Evolutionary conservation across 2,329 filamentous ascomycete genomes (phyloP).

Genomic region (Apiospora rasikravindrae): DNA sequence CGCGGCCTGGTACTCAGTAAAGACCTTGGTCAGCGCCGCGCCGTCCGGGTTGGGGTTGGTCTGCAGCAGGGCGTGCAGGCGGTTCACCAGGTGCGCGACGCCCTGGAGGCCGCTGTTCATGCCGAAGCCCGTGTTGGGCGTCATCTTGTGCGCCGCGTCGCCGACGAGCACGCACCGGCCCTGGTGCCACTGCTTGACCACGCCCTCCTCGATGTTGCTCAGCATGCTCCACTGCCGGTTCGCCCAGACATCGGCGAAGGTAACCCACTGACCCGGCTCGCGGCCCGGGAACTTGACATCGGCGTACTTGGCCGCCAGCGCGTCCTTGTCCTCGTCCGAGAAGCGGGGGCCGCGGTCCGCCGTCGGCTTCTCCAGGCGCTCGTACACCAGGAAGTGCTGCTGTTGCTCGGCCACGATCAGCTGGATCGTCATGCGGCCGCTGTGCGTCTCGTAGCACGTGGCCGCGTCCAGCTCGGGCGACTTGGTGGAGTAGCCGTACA

Average conservation of each 20-base stretch:
- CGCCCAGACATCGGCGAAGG: slow-evolving; percentile 35
- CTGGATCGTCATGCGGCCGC: slow-evolving; percentile 30
- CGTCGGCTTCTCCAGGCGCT: slow-evolving; percentile 27
- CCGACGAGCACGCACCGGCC: slow-evolving; percentile 41
- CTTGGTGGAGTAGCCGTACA: slow-evolving; percentile 28
- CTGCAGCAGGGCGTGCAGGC: slow-evolving; percentile 30
- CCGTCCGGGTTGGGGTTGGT: slow-evolving; percentile 25
- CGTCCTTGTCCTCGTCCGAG: slow-evolving; percentile 36
- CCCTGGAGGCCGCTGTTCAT: slow-evolving; percentile 40
- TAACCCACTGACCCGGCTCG: slow-evolving; percentile 23
- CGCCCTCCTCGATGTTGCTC: slow-evolving; percentile 41
- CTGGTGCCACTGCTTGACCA: slow-evolving; percentile 38
- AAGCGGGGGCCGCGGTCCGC: slow-evolving; percentile 34
- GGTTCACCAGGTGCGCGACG: slow-evolving; percentile 34
- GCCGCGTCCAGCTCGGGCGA: slow-evolving; percentile 21
- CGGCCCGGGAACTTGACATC: slow-evolving; percentile 34
- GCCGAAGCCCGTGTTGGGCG: slow-evolving; percentile 40
- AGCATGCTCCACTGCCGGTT: slow-evolving; percentile 28
- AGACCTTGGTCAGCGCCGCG: slow-evolving; percentile 28
- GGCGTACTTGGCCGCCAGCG: slow-evolving; percentile 30
- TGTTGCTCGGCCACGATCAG: slow-evolving; percentile 32
- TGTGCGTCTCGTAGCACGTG: slow-evolving; percentile 26
- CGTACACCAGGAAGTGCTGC: slow-evolving; percentile 25
- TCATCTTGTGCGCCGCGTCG: slow-evolving; percentile 43
- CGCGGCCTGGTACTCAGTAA: slow-evolving; percentile 31